Evolutionary conservation across 176 grass and related monocot species (phyloP), one percentile per base, ranked within the genome.

Genomic region (Leersia perrieri): DNA sequence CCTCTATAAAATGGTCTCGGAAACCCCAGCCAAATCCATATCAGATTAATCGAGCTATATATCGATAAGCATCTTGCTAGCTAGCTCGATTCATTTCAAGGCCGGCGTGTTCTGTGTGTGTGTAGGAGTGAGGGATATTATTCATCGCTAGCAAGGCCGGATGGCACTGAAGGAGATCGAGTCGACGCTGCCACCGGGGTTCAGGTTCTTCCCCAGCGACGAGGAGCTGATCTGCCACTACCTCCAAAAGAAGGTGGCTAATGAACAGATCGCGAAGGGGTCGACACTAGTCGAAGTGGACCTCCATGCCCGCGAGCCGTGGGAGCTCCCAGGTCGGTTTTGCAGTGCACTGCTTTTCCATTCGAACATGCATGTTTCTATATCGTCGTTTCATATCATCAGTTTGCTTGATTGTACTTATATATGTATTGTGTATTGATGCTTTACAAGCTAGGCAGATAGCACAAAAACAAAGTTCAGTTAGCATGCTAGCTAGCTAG

Each of bases 221-320:
- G 93, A 96, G 75, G 93, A 97, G 83, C 53, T 97, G 40, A 90
- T 97, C 38, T 90, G 93, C 86, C 88, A 97, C 68, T 97, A 92
- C 60, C 88, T 97, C 75, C 83, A 64, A 88, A 90, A 87, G 83
- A 97, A 97, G 83, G 90, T 92, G 51, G 22, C 62, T 70, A 82
- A 87, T 82, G 67, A 90, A 76, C 68, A 74, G 72, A 82, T 60
- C 63, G 79, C 86, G 12, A 83, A 84, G 55, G 88, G 85, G 2
- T 58, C 53, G 61, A 96, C 90, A 27, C 82, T 96, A 32, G 90
- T 96, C 10, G 93, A 96, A 45, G 93, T 96, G 14, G 88, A 96
- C 51, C 87, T 96, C 53, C 93, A 96, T 72, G 72, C 83, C 16
- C 75, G 83, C 32, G 93, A 96, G 55, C 93, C 93, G 1, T 96